Conservation (phyloP, 805 yeast species). For the Wickerhamiella sorbophila region DNA sequence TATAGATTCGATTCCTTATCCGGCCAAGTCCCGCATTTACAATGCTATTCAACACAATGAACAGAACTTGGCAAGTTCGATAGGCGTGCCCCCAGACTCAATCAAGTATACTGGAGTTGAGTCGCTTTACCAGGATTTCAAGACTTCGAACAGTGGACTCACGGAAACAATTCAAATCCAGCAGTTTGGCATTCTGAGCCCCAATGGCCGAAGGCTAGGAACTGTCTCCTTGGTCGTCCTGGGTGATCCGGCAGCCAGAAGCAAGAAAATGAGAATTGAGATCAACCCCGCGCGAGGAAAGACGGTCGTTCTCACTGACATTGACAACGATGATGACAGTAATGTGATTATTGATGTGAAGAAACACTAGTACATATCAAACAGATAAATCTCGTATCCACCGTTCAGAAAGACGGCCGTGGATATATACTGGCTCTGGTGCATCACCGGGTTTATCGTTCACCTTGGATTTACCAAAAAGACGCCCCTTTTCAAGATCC, state of each 20-base stretch:
- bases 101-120: constrained; percentile 13
- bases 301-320: not conserved
- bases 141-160: constrained; percentile 13
- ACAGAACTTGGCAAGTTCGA: constrained; percentile 6
- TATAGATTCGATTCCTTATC: constrained; percentile 7
- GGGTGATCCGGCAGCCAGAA: not conserved
- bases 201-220: constrained; percentile 7
- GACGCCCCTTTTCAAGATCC: constrained; percentile 34
- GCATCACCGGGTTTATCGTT: constrained; percentile 27
- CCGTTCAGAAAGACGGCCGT: constrained; percentile 31
- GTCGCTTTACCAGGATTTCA: constrained; percentile 15
- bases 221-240: constrained; percentile 10
- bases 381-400: constrained; percentile 26
- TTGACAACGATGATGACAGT: not conserved
- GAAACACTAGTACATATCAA: not conserved
- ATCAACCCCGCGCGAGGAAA: constrained; percentile 1
- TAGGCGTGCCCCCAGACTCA: constrained; percentile 2
- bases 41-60: constrained; percentile 13
- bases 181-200: constrained; percentile 13
- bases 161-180: constrained; percentile 13
- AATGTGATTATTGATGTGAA: not conserved
- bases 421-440: constrained; percentile 27
- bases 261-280: constrained; percentile 14
- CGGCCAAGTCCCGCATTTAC: constrained; percentile 12
- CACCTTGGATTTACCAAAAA: constrained; percentile 31